A percentile compares a stretch with the other conserved stretches of the same genome.
Conservation (phyloP, 2,329 filamentous ascomycete species). For the Hypomyces perniciosus region DNA sequence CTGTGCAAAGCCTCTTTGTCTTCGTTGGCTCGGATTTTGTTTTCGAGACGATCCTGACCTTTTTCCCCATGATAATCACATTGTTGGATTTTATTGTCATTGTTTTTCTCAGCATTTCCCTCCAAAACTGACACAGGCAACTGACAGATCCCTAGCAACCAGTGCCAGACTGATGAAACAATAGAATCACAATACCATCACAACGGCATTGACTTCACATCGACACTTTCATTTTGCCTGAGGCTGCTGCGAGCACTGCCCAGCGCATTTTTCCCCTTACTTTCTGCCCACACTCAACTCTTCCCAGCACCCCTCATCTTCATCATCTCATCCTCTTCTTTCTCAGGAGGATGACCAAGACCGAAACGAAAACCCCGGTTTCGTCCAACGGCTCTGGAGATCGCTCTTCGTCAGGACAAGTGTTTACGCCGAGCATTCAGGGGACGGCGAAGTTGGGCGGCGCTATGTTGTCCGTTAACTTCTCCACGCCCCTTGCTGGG, state of each 20-base stretch:
- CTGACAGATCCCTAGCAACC: background rate
- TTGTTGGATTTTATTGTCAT: background rate
- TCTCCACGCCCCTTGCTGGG: slow-evolving; percentile 33
- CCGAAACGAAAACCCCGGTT: background rate
- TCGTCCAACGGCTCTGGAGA: background rate
- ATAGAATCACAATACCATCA: background rate
- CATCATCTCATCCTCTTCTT: background rate
- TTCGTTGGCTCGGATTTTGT: too few species aligned
- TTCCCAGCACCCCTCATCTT: background rate
- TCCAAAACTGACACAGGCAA: too few species aligned
- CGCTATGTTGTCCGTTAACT: slow-evolving; percentile 34
- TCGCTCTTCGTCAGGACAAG: background rate
- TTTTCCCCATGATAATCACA: background rate
- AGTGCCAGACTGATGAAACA: background rate
- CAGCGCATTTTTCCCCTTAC: too few species aligned
- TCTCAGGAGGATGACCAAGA: slow-evolving; percentile 3
- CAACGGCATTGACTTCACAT: background rate
- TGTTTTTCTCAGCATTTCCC: background rate
- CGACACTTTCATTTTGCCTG: too few species aligned
- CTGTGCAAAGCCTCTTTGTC: background rate
- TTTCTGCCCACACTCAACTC: background rate
- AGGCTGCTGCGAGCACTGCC: too few species aligned
- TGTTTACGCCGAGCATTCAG: background rate
- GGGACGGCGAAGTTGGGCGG: background rate
- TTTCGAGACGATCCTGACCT: background rate